phyloP scores from a whole-genome alignment of 441 rosid genomes.

The Euphorbia celastroides region DNA sequence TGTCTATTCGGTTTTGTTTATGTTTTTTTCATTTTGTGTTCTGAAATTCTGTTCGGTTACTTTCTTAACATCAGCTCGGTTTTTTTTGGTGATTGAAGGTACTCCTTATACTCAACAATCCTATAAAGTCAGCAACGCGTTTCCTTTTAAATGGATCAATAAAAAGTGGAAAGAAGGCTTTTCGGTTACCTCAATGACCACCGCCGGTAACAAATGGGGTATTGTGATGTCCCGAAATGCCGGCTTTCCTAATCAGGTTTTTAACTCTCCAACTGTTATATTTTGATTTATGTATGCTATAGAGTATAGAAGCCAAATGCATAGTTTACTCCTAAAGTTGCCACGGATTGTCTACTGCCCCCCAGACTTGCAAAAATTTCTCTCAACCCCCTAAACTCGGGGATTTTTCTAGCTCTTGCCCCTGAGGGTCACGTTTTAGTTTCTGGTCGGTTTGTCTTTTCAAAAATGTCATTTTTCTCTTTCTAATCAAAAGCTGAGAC shows the following conservation, averaged over 20 bases:
- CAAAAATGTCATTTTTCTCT: too few species aligned
- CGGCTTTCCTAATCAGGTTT: slow-evolving; percentile 45
- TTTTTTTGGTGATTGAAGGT: slow-evolving; percentile 29
- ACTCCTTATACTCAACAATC: slow-evolving; percentile 50
- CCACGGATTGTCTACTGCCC: too few species aligned
- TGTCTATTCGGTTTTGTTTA: background rate
- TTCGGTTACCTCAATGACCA: slow-evolving; percentile 51
- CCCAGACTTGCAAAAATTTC: slow-evolving; percentile 28
- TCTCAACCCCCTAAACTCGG: too few species aligned
- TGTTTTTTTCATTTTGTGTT: background rate
- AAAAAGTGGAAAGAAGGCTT: slow-evolving; percentile 63
- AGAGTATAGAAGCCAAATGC: slow-evolving; percentile 62
- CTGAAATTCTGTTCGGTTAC: slow-evolving; percentile 3
- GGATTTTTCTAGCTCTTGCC: too few species aligned
- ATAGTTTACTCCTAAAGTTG: too few species aligned
- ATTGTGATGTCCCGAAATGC: slow-evolving; percentile 52
- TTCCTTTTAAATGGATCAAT: slow-evolving; percentile 62
- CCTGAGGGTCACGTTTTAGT: too few species aligned
- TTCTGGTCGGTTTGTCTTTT: too few species aligned
- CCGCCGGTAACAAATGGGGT: slow-evolving; percentile 52
- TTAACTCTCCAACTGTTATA: slow-evolving; percentile 47
- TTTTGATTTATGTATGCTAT: slow-evolving; percentile 54
- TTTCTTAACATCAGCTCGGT: slow-evolving; percentile 11
- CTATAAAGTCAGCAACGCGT: slow-evolving; percentile 50
- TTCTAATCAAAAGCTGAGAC: too few species aligned